These are phyloP conservation scores for Onygena corvina DNA, from an alignment of 2,329 filamentous ascomycete species.

Conservation along the genomic window DNA sequence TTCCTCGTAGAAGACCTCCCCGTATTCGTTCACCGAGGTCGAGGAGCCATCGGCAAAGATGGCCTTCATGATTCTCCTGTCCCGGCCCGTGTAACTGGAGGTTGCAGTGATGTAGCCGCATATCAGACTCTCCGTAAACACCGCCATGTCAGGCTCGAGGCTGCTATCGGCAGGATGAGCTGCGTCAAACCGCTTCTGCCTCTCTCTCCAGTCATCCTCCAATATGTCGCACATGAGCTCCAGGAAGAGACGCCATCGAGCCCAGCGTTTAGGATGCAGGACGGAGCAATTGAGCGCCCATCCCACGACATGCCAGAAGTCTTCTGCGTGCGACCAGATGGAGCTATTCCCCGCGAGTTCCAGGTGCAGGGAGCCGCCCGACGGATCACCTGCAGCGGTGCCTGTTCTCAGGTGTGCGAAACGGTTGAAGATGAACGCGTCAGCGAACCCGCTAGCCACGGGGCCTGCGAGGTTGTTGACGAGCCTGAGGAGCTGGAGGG, in stretches of 20 bases:
- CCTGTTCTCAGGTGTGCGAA: slow-evolving; percentile 26
- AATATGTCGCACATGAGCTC: slow-evolving; percentile 49
- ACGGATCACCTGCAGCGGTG: slow-evolving; percentile 14
- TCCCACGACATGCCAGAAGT: slow-evolving; percentile 80
- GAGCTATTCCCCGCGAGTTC: slow-evolving; percentile 52
- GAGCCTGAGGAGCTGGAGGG: slow-evolving; percentile 58
- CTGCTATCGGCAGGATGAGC: not conserved
- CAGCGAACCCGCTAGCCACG: slow-evolving; percentile 54
- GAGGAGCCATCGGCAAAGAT: slow-evolving; percentile 37
- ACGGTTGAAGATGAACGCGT: slow-evolving; percentile 57
- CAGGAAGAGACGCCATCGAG: slow-evolving; percentile 68
- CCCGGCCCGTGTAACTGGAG: slow-evolving; percentile 23
- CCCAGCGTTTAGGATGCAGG: slow-evolving; percentile 61
- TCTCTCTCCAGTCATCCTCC: slow-evolving; percentile 34
- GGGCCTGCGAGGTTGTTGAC: slow-evolving; percentile 55
- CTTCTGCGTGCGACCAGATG: slow-evolving; percentile 62
- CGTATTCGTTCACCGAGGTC: slow-evolving; percentile 31
- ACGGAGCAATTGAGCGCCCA: slow-evolving; percentile 91
- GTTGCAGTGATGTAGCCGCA: slow-evolving; percentile 31
- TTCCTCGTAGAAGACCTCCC: slow-evolving; percentile 35
- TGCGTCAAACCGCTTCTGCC: slow-evolving; percentile 18
- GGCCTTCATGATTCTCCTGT: slow-evolving; percentile 35
- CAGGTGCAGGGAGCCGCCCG: slow-evolving; percentile 40
- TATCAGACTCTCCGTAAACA: slow-evolving; percentile 32
- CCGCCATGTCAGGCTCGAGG: not conserved